Evolutionary conservation across 2,329 filamentous ascomycete genomes (phyloP).

Genomic region (Sphaerulina musiva): DNA sequence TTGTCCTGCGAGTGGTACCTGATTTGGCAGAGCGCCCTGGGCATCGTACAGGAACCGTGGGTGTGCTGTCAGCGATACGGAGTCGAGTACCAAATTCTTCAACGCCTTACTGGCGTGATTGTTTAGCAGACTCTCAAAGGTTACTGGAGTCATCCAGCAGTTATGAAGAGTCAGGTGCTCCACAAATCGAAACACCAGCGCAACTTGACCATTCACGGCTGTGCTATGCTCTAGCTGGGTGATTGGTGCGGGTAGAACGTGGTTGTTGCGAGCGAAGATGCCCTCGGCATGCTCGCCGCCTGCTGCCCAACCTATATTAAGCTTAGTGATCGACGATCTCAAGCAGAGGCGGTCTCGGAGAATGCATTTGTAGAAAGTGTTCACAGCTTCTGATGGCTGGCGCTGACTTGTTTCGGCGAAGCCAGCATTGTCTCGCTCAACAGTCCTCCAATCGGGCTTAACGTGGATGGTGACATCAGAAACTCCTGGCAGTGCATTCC

Average conservation of each 20-base stretch:
- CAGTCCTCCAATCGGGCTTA: constrained; percentile 59
- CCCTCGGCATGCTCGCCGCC: constrained; percentile 62
- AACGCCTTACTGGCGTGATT: constrained; percentile 45
- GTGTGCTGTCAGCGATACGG: constrained; percentile 56
- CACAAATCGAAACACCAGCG: constrained; percentile 48
- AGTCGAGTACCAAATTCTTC: constrained; percentile 53
- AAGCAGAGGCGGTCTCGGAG: constrained; percentile 21
- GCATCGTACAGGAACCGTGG: constrained; percentile 19
- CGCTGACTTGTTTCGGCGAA: constrained; percentile 46
- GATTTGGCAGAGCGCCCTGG: constrained; percentile 15
- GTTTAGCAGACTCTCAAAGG: constrained; percentile 49
- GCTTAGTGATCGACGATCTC: constrained; percentile 51
- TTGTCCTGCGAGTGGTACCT: constrained; percentile 9
- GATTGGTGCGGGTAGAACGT: constrained; percentile 58
- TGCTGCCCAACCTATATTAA: constrained; percentile 61
- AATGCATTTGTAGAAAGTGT: constrained; percentile 50
- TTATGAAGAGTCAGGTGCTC: constrained; percentile 58
- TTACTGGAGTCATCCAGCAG: constrained; percentile 59
- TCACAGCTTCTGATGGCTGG: constrained; percentile 48
- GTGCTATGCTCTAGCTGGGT: constrained; percentile 26
- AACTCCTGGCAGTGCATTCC: constrained; percentile 52
- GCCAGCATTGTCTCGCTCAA: constrained; percentile 49
- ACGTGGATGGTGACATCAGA: constrained; percentile 53
- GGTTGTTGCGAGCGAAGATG: constrained; percentile 54
- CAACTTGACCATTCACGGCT: constrained; percentile 7